Conservation (phyloP, 106 monocot species). For the Hemerocallis citrina region DNA sequence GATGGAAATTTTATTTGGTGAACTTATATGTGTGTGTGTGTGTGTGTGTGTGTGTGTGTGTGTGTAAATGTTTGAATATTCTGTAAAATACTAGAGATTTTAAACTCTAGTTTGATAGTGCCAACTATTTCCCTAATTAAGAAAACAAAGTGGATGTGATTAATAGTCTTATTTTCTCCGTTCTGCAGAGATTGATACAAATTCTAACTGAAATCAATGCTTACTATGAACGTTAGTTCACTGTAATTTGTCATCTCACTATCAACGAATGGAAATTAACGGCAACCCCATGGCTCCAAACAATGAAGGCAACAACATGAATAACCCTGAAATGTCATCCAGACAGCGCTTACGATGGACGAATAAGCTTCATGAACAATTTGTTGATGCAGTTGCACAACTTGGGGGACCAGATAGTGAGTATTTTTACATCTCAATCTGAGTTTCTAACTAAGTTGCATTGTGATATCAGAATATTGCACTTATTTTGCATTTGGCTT, state of each 20-base stretch:
- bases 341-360: conserved; percentile 65
- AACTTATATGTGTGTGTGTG: too few relatives aligned
- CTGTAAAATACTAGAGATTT: too few relatives aligned
- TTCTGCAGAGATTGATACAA: background rate
- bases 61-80: too few relatives aligned
- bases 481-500: too few relatives aligned
- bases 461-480: background rate
- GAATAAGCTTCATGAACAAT: conserved; percentile 63
- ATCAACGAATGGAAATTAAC: conserved; percentile 24
- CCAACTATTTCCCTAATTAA: too few relatives aligned
- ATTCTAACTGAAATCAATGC: background rate
- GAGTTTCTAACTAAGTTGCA: background rate
- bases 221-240: background rate
- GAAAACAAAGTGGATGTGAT: too few relatives aligned
- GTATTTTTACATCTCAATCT: conserved; percentile 5
- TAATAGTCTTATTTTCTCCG: background rate
- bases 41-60: too few relatives aligned
- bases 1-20: too few relatives aligned
- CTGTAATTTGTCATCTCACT: conserved; percentile 14
- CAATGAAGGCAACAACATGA: conserved; percentile 26
- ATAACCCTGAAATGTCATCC: conserved; percentile 34
- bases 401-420: conserved; percentile 68
- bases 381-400: conserved; percentile 66
- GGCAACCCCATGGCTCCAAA: conserved; percentile 11
- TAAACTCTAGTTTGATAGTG: too few relatives aligned